Percentiles rank a stretch among this genome's conserved stretches.
phyloP scores from a whole-genome alignment of 805 yeast genomes.

The Spencermartinsiella europaea region DNA sequence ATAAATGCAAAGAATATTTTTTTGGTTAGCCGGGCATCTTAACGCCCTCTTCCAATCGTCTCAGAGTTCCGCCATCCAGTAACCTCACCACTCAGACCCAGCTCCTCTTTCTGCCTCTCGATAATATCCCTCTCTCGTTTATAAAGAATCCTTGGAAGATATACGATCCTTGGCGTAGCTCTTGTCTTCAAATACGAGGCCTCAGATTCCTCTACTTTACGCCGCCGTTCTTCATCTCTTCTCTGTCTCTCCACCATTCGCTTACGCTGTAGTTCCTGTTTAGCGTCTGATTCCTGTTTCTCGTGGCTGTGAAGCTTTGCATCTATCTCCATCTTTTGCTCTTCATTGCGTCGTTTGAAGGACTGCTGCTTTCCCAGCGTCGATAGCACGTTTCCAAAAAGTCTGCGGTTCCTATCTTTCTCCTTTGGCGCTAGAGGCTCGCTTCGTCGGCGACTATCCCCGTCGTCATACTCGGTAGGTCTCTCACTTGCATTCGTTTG shows the following conservation, averaged over 20 bases:
- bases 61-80: no score
- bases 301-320: no score
- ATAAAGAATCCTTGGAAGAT: slow-evolving; percentile 14
- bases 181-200: slow-evolving; percentile 10
- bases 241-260: slow-evolving; percentile 1
- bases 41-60: no score
- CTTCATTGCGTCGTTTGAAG: background rate
- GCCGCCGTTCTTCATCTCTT: slow-evolving; percentile 10
- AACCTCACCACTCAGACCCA: no score
- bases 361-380: slow-evolving; percentile 7
- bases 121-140: background rate
- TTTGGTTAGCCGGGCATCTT: no score
- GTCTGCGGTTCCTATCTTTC: slow-evolving; percentile 11
- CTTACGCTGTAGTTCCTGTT: background rate
- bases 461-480: no score
- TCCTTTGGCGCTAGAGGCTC: no score
- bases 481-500: no score
- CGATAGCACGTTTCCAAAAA: slow-evolving; percentile 18
- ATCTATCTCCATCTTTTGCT: background rate
- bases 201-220: slow-evolving; percentile 5
- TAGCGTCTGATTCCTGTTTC: background rate
- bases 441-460: no score
- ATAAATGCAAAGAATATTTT: no score
- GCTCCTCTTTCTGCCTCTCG: background rate
- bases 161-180: slow-evolving; percentile 11